Conservation (phyloP, 371 early-diverging fungal genomes). For the Mycotypha africana region DNA sequence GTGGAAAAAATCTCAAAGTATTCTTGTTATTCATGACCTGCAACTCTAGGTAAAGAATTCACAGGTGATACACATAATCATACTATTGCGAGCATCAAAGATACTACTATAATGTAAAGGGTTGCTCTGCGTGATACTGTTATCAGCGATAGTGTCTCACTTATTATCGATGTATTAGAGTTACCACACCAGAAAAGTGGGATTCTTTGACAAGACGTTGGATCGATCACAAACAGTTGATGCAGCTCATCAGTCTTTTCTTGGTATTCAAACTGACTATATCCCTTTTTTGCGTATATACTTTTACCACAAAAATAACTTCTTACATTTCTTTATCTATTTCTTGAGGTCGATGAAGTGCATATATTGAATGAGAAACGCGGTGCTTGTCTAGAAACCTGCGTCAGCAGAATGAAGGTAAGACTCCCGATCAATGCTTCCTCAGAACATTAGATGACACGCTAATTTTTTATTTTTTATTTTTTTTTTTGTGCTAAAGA, state of each 20-base stretch:
- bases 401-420: constrained; percentile 49
- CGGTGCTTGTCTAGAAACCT: constrained; percentile 49
- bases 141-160: too few relatives aligned
- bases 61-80: constrained; percentile 73
- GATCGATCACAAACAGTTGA: constrained; percentile 32
- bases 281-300: too few relatives aligned
- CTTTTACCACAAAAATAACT: too few relatives aligned
- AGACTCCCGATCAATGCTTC: too few relatives aligned
- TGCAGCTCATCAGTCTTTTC: constrained; percentile 32
- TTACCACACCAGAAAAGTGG: constrained; percentile 82
- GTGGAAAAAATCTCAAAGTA: not conserved
- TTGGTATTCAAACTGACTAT: constrained; percentile 20
- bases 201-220: constrained; percentile 68
- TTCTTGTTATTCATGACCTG: not conserved
- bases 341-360: constrained; percentile 47
- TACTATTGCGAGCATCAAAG: constrained; percentile 22
- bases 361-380: constrained; percentile 46
- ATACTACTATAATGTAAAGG: constrained; percentile 31
- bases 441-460: too few relatives aligned
- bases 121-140: too few relatives aligned
- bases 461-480: not conserved
- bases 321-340: not conserved
- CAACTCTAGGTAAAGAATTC: constrained; percentile 52
- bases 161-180: constrained; percentile 28
- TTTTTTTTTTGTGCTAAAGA: too few relatives aligned